Base-by-base conservation (phyloP, 1,284 basidiomycete genomes). In the Marasmius tenuissimus region DNA sequence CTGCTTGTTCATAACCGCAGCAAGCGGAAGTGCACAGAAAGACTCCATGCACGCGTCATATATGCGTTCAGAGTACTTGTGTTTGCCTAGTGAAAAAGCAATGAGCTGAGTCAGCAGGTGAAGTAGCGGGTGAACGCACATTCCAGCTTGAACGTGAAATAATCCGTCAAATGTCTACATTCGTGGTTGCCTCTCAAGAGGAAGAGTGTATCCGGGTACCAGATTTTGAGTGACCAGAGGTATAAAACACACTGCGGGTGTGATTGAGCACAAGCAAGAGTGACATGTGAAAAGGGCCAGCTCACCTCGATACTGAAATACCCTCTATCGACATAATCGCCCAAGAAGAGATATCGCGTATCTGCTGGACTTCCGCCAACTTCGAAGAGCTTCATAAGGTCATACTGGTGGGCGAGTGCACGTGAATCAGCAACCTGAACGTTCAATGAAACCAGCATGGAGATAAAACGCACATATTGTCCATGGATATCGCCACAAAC, bases 1-100 rank as follows among this genome's bases (percentile, higher is more conserved):
- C 75, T 97, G 95, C 77, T 97, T 97, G 84, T 97, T 97, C 93
- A 97, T 96, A 72, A 97, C 79, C 16, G 95, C 96, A 0, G 95
- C 95, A 1, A 97, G 85, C 1, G 96, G 96, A 2, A 97, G 82
- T 3, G 92, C 86, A 75, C 95, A 97, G 81, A 97, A 97, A 0
- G 93, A 93, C 58, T 96, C 92, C 90, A 94, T 95, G 81, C 91
- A 93, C 33, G 91, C 92, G 66, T 96, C 92, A 75, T 96, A 96
- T 61, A 96, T 85, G 27, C 87, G 85, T 69, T 96, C 94, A 1
- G 92, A 94, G 76, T 96, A 96, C 77, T 96, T 96, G 81, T 96
- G 94, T 76, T 95, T 94, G 81, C 92, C 92, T 93, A 68, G n/a
- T 45, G 16, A 57, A 42, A 35, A 42, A 56, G 38, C 42, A 22